phyloP scores from a whole-genome alignment of 768 basidiomycete genomes.

The Rhizopogon vesiculosus region DNA sequence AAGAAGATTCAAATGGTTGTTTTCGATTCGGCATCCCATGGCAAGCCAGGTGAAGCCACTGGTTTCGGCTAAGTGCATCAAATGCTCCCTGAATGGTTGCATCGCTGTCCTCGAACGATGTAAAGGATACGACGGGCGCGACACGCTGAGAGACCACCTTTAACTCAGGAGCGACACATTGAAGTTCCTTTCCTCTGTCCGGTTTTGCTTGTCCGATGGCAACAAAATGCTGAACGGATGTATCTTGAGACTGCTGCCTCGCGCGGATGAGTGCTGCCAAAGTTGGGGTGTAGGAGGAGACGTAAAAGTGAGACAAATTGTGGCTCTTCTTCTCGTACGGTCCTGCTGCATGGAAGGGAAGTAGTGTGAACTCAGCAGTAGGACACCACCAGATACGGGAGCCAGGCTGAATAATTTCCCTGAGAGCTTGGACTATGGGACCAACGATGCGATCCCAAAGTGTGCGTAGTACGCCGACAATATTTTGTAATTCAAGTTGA shows the following conservation, averaged over 20 bases:
- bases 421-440: constrained; percentile 15
- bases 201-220: constrained; percentile 18
- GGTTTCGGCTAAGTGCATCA: background rate
- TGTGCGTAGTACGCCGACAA: constrained; percentile 8
- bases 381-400: constrained; percentile 30
- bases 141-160: background rate
- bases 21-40: constrained; percentile 10
- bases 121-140: background rate
- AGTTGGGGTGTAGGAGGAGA: constrained; percentile 31
- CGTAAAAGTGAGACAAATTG: constrained; percentile 12
- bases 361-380: constrained; percentile 21
- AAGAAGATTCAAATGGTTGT: constrained; percentile 11
- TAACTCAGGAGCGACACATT: background rate
- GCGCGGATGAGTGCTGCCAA: constrained; percentile 22
- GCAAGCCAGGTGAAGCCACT: constrained; percentile 17
- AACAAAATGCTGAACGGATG: background rate
- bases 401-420: constrained; percentile 7
- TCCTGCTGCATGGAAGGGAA: constrained; percentile 29
- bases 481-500: constrained; percentile 9
- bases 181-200: background rate
- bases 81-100: constrained; percentile 2
- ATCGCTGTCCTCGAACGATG: background rate
- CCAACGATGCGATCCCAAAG: constrained; percentile 22
- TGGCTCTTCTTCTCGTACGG: constrained; percentile 13
- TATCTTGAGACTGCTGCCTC: constrained; percentile 3